Base-by-base conservation (phyloP, 345 rosid genomes). In the Eucalyptus sideroxylon region DNA sequence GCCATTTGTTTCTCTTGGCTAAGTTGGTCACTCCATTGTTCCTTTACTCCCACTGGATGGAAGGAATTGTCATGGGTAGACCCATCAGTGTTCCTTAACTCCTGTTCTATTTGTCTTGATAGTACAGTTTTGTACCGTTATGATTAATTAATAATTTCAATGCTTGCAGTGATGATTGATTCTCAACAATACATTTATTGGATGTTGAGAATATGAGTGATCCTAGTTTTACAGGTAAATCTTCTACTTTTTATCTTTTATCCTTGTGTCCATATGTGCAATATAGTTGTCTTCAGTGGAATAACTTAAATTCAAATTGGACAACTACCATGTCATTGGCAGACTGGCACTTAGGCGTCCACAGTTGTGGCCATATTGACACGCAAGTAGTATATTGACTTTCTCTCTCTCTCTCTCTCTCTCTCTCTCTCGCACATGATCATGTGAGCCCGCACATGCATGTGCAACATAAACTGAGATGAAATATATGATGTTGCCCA, bases 341-440 rank as follows among this genome's bases (percentile, higher is more conserved):
- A 37, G 83, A 37, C 8, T 72, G 45, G 45, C 45, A 72, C 27
- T 37, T 72, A 37, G 5, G 83, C 8, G 5, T 21, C 83, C 45
- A 37, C 45, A 72, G 83, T 72, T 72, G 26, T 72, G 27, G 45
- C 45, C 83, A 72, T 37, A 14, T 37, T 5, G 45, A 37, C 45
- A 72, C 15, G 4, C 15, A 37, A 85, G 12, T 45, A 24, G 86
- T 23, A 49, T 83, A 47, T 85, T 6, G 21, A 26, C 55, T 81
- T 49, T 44, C 45, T 44, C 45, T 81, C 86, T 81, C 86, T 80
- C 45, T 80, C 85, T 44, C 45, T 81, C 86, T 81, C 86, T 80
- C 85, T 80, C 85, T 80, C 45, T 77, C 69, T 69, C 86, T 65
- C 67, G 92, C 93, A 93, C 53, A 90, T 26, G 62, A 11, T 88